phyloP scores from a whole-genome alignment of 768 basidiomycete genomes.

The Guyanaporus albipodus region DNA sequence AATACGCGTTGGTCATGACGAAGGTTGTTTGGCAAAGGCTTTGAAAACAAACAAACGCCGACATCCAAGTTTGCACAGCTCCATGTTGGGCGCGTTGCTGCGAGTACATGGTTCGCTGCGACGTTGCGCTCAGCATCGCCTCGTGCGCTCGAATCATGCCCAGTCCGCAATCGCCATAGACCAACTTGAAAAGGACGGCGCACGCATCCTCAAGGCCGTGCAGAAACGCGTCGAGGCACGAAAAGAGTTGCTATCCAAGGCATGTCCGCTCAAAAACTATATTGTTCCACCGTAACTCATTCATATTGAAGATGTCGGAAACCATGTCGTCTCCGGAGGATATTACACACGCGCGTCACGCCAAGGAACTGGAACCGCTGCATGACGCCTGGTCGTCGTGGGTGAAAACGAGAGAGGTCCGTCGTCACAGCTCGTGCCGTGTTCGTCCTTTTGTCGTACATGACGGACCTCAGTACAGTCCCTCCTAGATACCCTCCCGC shows the following conservation, averaged over 20 bases:
- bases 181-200: slow-evolving; percentile 41
- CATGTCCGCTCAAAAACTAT: slow-evolving; percentile 13
- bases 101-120: slow-evolving; percentile 14
- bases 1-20: too few species aligned
- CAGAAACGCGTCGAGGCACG: slow-evolving; percentile 52
- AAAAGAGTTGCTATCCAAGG: slow-evolving; percentile 42
- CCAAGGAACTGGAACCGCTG: slow-evolving; percentile 69
- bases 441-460: not conserved
- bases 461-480: slow-evolving; percentile 48
- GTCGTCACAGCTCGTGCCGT: slow-evolving; percentile 17
- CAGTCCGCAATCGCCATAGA: slow-evolving; percentile 15
- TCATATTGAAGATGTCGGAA: slow-evolving; percentile 46
- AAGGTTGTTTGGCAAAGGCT: slow-evolving; percentile 19
- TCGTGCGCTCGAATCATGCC: slow-evolving; percentile 6
- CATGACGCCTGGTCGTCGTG: slow-evolving; percentile 67
- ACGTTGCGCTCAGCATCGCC: slow-evolving; percentile 8
- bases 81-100: slow-evolving; percentile 10
- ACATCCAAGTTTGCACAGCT: not conserved
- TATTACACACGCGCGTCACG: slow-evolving; percentile 52
- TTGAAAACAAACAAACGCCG: slow-evolving; percentile 13
- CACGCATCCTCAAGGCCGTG: slow-evolving; percentile 51
- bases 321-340: slow-evolving; percentile 53
- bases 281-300: not conserved
- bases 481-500: slow-evolving; percentile 54
- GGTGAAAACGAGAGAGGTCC: slow-evolving; percentile 52